Conservation (phyloP, 1,284 basidiomycete species). For the Boletus mariae region DNA sequence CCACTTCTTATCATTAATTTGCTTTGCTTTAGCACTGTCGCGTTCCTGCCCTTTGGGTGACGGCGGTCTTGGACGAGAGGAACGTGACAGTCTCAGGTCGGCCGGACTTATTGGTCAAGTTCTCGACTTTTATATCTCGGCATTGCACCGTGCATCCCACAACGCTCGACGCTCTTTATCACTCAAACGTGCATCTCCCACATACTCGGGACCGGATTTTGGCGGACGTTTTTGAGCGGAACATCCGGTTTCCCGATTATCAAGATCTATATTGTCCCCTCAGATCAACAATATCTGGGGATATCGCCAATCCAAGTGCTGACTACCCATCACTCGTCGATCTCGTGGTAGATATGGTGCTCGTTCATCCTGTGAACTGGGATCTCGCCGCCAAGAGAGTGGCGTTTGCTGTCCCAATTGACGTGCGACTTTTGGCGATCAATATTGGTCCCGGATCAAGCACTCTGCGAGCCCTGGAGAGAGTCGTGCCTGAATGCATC, state of each 20-base stretch:
- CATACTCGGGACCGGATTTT: slow-evolving; percentile 40
- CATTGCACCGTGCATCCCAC: slow-evolving; percentile 39
- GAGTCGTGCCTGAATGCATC: slow-evolving; percentile 28
- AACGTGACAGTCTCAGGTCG: slow-evolving; percentile 57
- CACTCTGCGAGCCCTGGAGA: slow-evolving; percentile 40
- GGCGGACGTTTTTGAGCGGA: slow-evolving; percentile 40
- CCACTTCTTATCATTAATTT: slow-evolving; percentile 6
- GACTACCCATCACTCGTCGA: slow-evolving; percentile 39
- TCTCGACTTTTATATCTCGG: slow-evolving; percentile 37
- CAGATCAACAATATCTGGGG: slow-evolving; percentile 48
- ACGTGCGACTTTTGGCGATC: slow-evolving; percentile 36
- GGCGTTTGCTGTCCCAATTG: slow-evolving; percentile 24
- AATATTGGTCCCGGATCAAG: slow-evolving; percentile 56
- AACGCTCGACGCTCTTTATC: slow-evolving; percentile 52
- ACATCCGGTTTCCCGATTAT: slow-evolving; percentile 49
- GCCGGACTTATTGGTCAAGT: slow-evolving; percentile 46
- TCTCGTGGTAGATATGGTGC: slow-evolving; percentile 54
- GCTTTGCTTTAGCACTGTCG: slow-evolving; percentile 16
- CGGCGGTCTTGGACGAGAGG: slow-evolving; percentile 45
- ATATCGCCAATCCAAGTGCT: slow-evolving; percentile 28
- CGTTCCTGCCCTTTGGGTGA: slow-evolving; percentile 41
- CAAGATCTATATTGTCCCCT: slow-evolving; percentile 44
- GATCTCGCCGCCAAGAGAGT: slow-evolving; percentile 39
- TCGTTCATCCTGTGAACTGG: slow-evolving; percentile 57
- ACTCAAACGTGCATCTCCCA: slow-evolving; percentile 38